phyloP scores from a whole-genome alignment of 768 basidiomycete species.

The Guyanaporus albipodus region DNA sequence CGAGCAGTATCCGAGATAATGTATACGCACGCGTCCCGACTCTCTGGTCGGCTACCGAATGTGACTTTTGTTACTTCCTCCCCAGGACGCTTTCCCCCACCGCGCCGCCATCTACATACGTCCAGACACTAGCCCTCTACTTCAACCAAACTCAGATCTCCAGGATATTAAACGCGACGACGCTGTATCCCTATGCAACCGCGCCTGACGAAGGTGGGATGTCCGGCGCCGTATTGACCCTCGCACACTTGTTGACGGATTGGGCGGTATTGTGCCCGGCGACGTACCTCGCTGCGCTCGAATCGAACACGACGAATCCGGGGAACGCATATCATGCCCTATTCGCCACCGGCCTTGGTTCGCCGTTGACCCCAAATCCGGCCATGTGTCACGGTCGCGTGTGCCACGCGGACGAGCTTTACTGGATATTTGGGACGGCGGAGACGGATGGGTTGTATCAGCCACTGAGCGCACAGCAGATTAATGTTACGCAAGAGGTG shows the following conservation, averaged over 20 bases:
- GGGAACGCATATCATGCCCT: slow-evolving; percentile 11
- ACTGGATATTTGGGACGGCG: slow-evolving; percentile 17
- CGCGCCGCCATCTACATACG: slow-evolving; percentile 8
- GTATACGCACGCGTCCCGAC: slow-evolving; percentile 14
- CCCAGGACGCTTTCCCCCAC: slow-evolving; percentile 11
- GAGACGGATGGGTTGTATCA: slow-evolving; percentile 20
- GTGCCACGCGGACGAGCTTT: slow-evolving; percentile 21
- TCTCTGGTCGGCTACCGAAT: slow-evolving; percentile 16
- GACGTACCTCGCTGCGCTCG: slow-evolving; percentile 12
- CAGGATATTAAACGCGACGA: slow-evolving; percentile 10
- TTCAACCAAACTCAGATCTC: slow-evolving; percentile 10
- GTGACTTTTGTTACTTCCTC: slow-evolving; percentile 20
- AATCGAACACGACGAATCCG: slow-evolving; percentile 16
- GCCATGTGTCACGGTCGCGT: slow-evolving; percentile 10
- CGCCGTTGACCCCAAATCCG: slow-evolving; percentile 13
- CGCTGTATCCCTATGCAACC: slow-evolving; percentile 17
- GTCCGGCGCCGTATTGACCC: slow-evolving; percentile 11
- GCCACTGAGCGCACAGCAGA: slow-evolving; percentile 4
- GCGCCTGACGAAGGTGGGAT: slow-evolving; percentile 1
- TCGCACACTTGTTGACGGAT: slow-evolving; percentile 16
- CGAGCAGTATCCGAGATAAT: slow-evolving; percentile 11
- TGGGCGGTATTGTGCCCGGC: slow-evolving; percentile 9
- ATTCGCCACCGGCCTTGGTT: slow-evolving; percentile 9
- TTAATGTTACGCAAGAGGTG: slow-evolving; percentile 2
- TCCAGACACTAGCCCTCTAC: neutral